phyloP scores from a whole-genome alignment of 1,139 yeast species.

The Suhomyces chickasaworum region DNA sequence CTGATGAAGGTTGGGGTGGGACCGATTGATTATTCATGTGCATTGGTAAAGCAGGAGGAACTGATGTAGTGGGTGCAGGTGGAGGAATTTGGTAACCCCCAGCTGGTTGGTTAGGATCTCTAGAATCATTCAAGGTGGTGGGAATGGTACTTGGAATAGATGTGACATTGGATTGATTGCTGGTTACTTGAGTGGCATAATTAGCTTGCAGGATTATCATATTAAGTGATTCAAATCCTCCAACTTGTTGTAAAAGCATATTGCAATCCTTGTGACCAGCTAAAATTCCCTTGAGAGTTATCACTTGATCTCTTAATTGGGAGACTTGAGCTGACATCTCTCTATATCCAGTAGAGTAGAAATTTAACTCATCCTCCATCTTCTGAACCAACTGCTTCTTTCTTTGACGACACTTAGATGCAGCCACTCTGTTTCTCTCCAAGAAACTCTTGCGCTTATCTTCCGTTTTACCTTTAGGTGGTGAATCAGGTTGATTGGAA shows the following conservation, averaged over 20 bases:
- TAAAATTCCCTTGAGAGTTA: conserved; percentile 46
- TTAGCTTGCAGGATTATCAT: conserved; percentile 36
- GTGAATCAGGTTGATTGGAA: not conserved
- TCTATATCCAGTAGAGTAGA: conserved; percentile 71
- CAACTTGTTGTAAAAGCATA: conserved; percentile 35
- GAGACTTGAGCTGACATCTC: conserved; percentile 61
- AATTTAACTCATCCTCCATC: conserved; percentile 75
- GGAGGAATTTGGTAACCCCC: conserved; percentile 11
- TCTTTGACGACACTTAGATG: conserved; percentile 91
- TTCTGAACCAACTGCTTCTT: conserved; percentile 86
- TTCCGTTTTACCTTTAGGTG: conserved; percentile 26
- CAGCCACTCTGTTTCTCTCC: conserved; percentile 93
- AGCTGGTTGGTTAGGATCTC: conserved; percentile 3
- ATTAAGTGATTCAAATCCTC: conserved; percentile 41
- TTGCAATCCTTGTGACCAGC: conserved; percentile 45
- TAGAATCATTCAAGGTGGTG: conserved; percentile 27
- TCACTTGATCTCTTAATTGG: conserved; percentile 60
- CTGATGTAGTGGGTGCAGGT: conserved; percentile 12
- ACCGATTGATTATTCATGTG: conserved; percentile 3
- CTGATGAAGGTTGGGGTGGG: conserved; percentile 1
- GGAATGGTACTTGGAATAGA: conserved; percentile 39
- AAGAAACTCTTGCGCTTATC: conserved; percentile 81
- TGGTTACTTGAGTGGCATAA: conserved; percentile 29
- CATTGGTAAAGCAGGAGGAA: conserved; percentile 12
- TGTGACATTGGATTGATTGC: conserved; percentile 21